Evolutionary conservation across 129 eudicot genomes (phyloP), one percentile per base, ranked within the genome.

Genomic region (Kitagawia praeruptora): DNA sequence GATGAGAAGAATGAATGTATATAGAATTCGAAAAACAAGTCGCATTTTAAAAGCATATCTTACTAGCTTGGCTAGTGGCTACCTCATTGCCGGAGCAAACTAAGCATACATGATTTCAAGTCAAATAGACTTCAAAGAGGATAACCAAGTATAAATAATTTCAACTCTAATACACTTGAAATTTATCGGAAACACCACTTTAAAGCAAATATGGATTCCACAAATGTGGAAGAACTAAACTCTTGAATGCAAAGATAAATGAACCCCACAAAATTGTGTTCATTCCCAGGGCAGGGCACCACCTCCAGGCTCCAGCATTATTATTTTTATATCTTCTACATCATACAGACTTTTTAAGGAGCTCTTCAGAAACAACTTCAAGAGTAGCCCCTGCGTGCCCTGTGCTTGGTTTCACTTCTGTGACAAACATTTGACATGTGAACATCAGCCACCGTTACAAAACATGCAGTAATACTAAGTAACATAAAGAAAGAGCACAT

Each of bases 351-450:
- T 87, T 83, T 74, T 87, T 90, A 34, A 95, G 87, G 76, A 90
- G 79, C 83, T 87, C 97, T 82, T 95, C 98, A 40, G 97, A 85
- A 54, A 96, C 97, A 81, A 92, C 70, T 84, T 95, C 98, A 21
- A 95, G 91, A 48, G 94, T 95, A 56, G 93, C 94, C 77, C 96
- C 96, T 73, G 93, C 91, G 82, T 92, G 97, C 34, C 88, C 94
- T 77, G 86, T 87, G 72, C 85, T 80, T 8, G 96, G 88, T 85
- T 90, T 95, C 81, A 92, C 89, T 56, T 88, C 98, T 92, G 94
- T 83, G 88, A 51, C 74, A 82, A 76, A 38, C 58, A 67, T 51
- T 63, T 61, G 6, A 34, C 25, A 18, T 45, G 25, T 44, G 39
- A 7, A 31, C 31, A 44, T 40, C 45, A n/a, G 39, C 31, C 69